phyloP scores from a whole-genome alignment of 2,329 filamentous ascomycete genomes.

The Monilinia vaccinii-corymbosi region DNA sequence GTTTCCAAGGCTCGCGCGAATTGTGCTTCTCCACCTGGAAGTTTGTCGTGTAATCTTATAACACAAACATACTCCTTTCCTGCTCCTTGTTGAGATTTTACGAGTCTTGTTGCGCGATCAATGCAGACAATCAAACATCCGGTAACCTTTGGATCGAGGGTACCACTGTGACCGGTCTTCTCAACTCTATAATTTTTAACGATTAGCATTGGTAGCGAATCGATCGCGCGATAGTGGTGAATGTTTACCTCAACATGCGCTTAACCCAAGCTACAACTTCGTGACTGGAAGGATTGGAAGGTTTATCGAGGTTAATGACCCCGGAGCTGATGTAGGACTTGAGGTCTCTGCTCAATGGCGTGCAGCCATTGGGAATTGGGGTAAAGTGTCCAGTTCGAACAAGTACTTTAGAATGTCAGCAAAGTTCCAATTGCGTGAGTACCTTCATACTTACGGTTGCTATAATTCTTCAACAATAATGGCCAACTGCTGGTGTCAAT shows the following conservation, averaged over 20 bases:
- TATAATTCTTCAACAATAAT: conserved; percentile 91
- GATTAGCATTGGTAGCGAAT: conserved; percentile 7
- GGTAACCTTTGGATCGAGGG: conserved; percentile 95
- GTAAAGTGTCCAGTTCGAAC: conserved; percentile 95
- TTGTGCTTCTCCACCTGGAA: conserved; percentile 86
- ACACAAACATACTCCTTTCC: conserved; percentile 99
- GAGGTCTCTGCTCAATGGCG: conserved; percentile 85
- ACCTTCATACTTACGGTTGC: conserved; percentile 58
- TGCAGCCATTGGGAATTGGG: conserved; percentile 86
- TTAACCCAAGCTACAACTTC: conserved; percentile 99
- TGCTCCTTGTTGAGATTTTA: conserved; percentile 97
- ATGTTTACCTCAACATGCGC: conserved; percentile 74
- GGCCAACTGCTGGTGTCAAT: conserved; percentile 88
- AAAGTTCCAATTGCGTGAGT: conserved; percentile 10
- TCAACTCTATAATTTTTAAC: conserved; percentile 53
- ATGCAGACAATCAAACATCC: conserved; percentile 92
- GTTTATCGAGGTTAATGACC: conserved; percentile 97
- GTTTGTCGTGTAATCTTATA: conserved; percentile 88
- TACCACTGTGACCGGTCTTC: conserved; percentile 97
- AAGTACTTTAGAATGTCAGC: conserved; percentile 51
- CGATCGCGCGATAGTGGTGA: neutral
- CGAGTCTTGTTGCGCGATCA: conserved; percentile 91
- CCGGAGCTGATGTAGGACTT: conserved; percentile 96
- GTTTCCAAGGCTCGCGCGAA: conserved; percentile 92
- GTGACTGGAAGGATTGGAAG: conserved; percentile 94